A percentile compares a stretch with the other conserved stretches of the same genome.
Evolutionary conservation across 371 early-diverging fungal genomes (phyloP).

Genomic region (Blakeslea trispora): DNA sequence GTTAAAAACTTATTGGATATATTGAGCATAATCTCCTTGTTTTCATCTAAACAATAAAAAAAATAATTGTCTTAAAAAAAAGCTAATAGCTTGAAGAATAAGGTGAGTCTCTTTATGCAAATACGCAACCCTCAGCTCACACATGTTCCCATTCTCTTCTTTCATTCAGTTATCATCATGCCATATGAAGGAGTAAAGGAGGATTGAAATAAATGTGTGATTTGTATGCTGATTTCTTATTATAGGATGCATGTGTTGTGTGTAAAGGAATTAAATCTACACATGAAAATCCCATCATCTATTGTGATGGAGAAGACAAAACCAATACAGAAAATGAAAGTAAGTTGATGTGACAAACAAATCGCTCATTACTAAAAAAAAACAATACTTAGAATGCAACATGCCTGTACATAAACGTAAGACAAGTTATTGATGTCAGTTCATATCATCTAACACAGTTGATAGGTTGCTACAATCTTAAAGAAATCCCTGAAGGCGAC

Average conservation of each 20-base stretch:
- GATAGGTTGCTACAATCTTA: conserved; percentile 50
- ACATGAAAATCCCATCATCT: conserved; percentile 49
- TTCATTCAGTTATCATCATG: not conserved
- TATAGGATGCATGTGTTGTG: conserved; percentile 42
- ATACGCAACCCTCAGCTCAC: not conserved
- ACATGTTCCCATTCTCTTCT: not conserved
- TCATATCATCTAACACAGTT: not conserved
- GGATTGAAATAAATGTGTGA: not conserved
- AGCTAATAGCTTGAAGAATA: not conserved
- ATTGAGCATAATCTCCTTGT: too few species aligned
- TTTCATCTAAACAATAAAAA: too few species aligned
- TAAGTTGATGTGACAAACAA: not conserved
- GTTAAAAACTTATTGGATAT: too few species aligned
- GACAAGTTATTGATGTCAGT: not conserved
- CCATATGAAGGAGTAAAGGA: not conserved
- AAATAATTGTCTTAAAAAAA: not conserved
- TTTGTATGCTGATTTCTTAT: not conserved
- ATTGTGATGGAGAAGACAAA: conserved; percentile 58
- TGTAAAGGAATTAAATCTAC: conserved; percentile 52
- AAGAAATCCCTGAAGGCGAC: conserved; percentile 49
- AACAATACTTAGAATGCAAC: conserved; percentile 44
- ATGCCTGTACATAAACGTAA: conserved; percentile 59
- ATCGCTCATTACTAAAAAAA: not conserved
- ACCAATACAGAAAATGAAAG: not conserved
- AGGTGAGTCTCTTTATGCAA: not conserved